Base-by-base conservation (phyloP, 768 basidiomycete species). In the Tulasnella sp. region DNA sequence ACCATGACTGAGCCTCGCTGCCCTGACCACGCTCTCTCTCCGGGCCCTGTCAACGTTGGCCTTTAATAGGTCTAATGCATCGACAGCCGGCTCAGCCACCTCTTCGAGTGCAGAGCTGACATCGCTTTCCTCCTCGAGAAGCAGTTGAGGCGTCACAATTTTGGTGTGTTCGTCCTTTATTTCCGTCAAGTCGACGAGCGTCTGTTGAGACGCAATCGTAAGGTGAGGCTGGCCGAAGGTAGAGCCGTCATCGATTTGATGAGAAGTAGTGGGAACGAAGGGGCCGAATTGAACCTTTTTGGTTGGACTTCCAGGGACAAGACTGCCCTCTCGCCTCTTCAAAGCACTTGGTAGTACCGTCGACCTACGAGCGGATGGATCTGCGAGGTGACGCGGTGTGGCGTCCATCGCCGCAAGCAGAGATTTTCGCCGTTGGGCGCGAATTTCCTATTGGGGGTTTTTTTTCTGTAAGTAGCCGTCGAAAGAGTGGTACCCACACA, bases 391-490 rank as follows among this genome's bases (percentile, higher is more conserved):
- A 11, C 75, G 75, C 19, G 36, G 76, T 3, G 34, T 54, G n/a
- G 76, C 76, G 54, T 71, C 52, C 34, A 77, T 73, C n/a, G 71
- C 76, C 7, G 76, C 76, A 5, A 77, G 76, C 11, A 67, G 3
- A 17, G 71, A 73, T 54, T 77, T 73, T 25, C 76, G 70, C n/a
- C 70, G 76, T 42, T 72, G 38, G 2, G 69, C 70, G 31, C 76
- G 70, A 15, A 77, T 45, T 31, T 52, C 76, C 76, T 77, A 42
- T 5, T 37, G 3, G 15, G 25, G 2, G 45, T 67, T 37, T 8
- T 14, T 29, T n/a, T 29, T 76, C 6, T 70, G 67, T 68, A 8
- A 22, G 25, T 64, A 2, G 25, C 22, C 22, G 5, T 37, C 31
- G 40, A 34, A 42, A 38, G 5, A 14, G n/a, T 6, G 34, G 37